Evolutionary conservation across 805 yeast species (phyloP), one percentile per base, ranked within the genome.

Genomic region (Suhomyces tanzawaensis): DNA sequence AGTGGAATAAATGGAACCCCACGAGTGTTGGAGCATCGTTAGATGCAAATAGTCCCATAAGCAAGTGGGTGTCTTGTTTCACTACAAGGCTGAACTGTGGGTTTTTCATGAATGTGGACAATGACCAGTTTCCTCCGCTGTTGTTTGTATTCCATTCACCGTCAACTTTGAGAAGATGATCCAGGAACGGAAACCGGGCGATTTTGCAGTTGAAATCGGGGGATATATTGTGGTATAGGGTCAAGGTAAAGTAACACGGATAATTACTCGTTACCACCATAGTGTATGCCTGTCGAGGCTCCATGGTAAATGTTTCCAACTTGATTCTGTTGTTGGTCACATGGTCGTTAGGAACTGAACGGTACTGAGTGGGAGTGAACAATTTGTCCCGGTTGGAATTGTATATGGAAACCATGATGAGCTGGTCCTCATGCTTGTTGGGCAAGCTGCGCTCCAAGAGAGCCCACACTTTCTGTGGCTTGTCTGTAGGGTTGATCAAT

Each of bases 91-190:
- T 51, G 34, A 63, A 79, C 45, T 79, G 85, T 0, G 87, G 87
- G 44, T 82, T 82, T 7, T 62, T 49, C 15, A 73, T 50, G 46
- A 68, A 82, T 0, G 72, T 55, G 5, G 71, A 60, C 17, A 61
- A 41, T 0, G 71, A 42, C 77, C 79, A 76, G 47, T 68, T 74
- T 0, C 88, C 87, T 2, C 85, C 86, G 31, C 71, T 55, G 12
- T 54, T 56, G 3, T 52, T 55, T 1, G 57, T 47, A 8, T 56
- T 55, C 86, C 86, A 82, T 18, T 51, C 50, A 14, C 69, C 81
- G 1, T 52, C 36, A 2, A 57, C 41, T 2, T 60, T 19, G 3
- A 55, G 49, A 2, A 47, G 38, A 1, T 41, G 32, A 17, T 49
- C 34, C 3, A 54, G 36, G 34, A 53, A 56, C 19, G 45, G 42